These are phyloP conservation scores for Lolium perenne DNA, from an alignment of 176 grass and related monocot genomes.

Conservation along the genomic window DNA sequence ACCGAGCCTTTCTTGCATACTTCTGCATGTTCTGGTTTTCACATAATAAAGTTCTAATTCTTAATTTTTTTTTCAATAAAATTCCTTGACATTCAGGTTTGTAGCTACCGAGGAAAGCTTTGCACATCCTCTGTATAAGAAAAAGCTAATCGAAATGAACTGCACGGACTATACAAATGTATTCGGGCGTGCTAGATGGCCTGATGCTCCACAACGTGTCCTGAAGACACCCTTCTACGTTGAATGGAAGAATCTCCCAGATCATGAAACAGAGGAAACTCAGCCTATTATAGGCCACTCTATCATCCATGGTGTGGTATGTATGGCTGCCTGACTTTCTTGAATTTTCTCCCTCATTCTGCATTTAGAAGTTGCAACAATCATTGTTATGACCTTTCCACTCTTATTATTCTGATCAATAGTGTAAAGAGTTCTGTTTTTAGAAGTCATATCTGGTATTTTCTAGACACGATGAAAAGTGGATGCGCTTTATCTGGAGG, in stretches of 20 bases:
- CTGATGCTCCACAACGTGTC: constrained; percentile 79
- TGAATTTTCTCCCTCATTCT: background rate
- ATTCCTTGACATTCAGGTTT: constrained; percentile 62
- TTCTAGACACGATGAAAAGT: background rate
- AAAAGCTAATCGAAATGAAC: constrained; percentile 72
- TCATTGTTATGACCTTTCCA: constrained; percentile 18
- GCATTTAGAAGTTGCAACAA: constrained; percentile 12
- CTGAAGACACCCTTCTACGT: constrained; percentile 76
- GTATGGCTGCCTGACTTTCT: constrained; percentile 26
- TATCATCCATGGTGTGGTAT: constrained; percentile 87
- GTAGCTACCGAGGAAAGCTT: constrained; percentile 79
- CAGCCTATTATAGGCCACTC: constrained; percentile 80
- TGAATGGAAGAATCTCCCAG: constrained; percentile 70
- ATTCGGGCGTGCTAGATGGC: constrained; percentile 91
- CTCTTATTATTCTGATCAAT: background rate
- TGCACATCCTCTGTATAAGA: constrained; percentile 81
- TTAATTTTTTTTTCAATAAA: background rate
- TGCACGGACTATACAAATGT: constrained; percentile 71
- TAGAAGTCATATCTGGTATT: background rate
- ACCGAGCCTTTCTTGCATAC: background rate
- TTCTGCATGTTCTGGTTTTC: constrained; percentile 30
- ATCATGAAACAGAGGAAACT: constrained; percentile 75
- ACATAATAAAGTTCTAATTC: background rate
- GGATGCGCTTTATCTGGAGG: background rate
- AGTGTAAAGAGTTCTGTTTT: background rate